phyloP scores from a whole-genome alignment of 2,329 filamentous ascomycete species.

The Camillea tinctor region DNA sequence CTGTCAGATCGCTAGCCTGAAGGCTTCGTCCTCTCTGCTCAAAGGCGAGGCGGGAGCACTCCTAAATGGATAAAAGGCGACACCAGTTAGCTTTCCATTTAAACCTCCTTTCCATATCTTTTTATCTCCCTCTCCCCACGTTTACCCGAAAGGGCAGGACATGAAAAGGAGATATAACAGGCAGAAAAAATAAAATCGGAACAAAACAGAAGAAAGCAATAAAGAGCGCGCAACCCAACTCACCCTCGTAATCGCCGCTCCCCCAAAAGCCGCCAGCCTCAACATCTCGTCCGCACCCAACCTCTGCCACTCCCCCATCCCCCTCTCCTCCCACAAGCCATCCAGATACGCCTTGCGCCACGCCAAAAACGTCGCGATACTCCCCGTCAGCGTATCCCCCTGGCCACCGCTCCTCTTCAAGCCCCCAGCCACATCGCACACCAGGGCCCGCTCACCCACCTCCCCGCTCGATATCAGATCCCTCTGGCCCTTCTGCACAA shows the following conservation, averaged over 20 bases:
- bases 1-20: slow-evolving; percentile 90
- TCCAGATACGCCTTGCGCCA: slow-evolving; percentile 89
- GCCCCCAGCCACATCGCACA: slow-evolving; percentile 77
- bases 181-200: not conserved
- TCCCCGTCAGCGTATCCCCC: slow-evolving; percentile 91
- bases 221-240: too few relatives aligned
- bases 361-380: slow-evolving; percentile 81
- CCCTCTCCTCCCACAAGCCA: slow-evolving; percentile 68
- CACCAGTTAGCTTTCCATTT: too few relatives aligned
- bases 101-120: not conserved
- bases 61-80: slow-evolving; percentile 37
- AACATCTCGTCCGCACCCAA: slow-evolving; percentile 44
- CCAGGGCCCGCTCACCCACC: slow-evolving; percentile 67
- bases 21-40: slow-evolving; percentile 80
- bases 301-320: slow-evolving; percentile 55
- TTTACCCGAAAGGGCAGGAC: not conserved
- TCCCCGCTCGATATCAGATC: slow-evolving; percentile 83
- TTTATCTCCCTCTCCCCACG: not conserved
- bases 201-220: not conserved
- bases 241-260: slow-evolving; percentile 71
- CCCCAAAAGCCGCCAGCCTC: too few relatives aligned
- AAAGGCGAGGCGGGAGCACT: slow-evolving; percentile 87
- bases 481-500: slow-evolving; percentile 82
- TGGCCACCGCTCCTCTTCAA: slow-evolving; percentile 90
- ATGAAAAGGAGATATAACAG: not conserved